Evolutionary conservation across 129 eudicot genomes (phyloP), one percentile per base, ranked within the genome.

Genomic region (Solidago caesia): DNA sequence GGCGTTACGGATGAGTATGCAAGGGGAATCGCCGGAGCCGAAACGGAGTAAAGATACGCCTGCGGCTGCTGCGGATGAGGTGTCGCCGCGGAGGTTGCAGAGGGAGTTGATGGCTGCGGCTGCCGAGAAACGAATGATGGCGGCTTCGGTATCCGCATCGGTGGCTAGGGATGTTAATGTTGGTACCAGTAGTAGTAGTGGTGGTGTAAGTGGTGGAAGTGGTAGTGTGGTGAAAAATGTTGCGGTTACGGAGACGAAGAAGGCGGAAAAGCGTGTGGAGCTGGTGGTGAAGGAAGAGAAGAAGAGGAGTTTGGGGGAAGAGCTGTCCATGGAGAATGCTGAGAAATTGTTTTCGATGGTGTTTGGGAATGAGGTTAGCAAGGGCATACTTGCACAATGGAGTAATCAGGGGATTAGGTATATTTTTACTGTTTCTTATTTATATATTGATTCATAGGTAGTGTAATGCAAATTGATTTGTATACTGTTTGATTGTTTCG

Each of bases 351-450:
- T 91, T 77, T 68, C 77, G 6, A 87, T 91, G 88, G 89, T 91
- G 41, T 95, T 95, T 57, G 97, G 99, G 7, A 63, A 39, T 45
- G 77, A 66, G 44, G 91, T 91, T 47, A 81, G 85, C 2, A 87
- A 75, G 73, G 96, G 83, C 69, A 85, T 95, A 15, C 91, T 95
- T 64, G 88, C 92, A 3, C 99, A 91, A 85, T 95, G 99, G 99
- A 87, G 82, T 74, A 91, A 95, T 87, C 99, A 95, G 90, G 99
- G 99, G 15, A 91, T 95, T 61, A 91, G 97, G 99, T 95, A 85
- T 70, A 53, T 10, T 33, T 33, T 33, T 33, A 33, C 39, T 33
- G 39, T 33, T 33, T 33, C 39, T 33, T 33, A 33, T 33, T 3
- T 33, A 33, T 33, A 33, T 33, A 33, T 33, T 33, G 39, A 3